phyloP scores from a whole-genome alignment of 2,329 filamentous ascomycete species.

The Fusarium domesticum region DNA sequence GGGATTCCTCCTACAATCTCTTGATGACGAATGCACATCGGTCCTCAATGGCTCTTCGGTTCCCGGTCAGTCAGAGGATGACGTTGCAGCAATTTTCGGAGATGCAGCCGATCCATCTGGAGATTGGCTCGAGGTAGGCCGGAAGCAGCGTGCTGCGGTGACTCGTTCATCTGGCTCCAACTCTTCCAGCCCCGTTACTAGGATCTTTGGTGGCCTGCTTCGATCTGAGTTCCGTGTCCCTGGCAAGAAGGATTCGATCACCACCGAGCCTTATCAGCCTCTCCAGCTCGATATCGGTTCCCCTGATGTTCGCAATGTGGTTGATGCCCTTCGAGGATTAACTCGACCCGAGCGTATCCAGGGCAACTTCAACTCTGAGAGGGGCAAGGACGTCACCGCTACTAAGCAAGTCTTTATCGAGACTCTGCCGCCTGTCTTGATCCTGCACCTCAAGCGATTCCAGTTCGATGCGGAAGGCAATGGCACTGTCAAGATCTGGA shows the following conservation, averaged over 20 bases:
- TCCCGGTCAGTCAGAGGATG: slow-evolving; percentile 32
- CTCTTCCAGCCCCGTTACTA: slow-evolving; percentile 79
- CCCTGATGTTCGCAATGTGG: slow-evolving; percentile 81
- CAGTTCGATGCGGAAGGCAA: slow-evolving; percentile 80
- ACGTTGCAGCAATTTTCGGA: slow-evolving; percentile 23
- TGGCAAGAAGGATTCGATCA: slow-evolving; percentile 86
- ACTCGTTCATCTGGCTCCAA: slow-evolving; percentile 80
- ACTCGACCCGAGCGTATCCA: slow-evolving; percentile 82
- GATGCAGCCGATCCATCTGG: slow-evolving; percentile 34
- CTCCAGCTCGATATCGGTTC: slow-evolving; percentile 92
- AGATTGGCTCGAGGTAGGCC: slow-evolving; percentile 90
- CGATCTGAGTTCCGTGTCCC: slow-evolving; percentile 86
- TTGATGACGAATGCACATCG: slow-evolving; percentile 86
- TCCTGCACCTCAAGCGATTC: slow-evolving; percentile 95
- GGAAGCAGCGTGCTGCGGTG: slow-evolving; percentile 81
- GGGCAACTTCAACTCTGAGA: slow-evolving; percentile 76
- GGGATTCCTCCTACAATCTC: slow-evolving; percentile 84
- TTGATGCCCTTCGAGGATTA: slow-evolving; percentile 82
- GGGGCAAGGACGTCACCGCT: slow-evolving; percentile 71
- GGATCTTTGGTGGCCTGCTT: slow-evolving; percentile 89
- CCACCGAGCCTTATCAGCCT: slow-evolving; percentile 88
- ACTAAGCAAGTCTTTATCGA: slow-evolving; percentile 97
- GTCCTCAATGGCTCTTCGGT: slow-evolving; percentile 53
- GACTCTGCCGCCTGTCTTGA: slow-evolving; percentile 82
- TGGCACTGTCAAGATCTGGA: slow-evolving; percentile 97